Evolutionary conservation across 805 yeast genomes (phyloP), one percentile per base, ranked within the genome.

Genomic region (Hanseniaspora vineae): DNA sequence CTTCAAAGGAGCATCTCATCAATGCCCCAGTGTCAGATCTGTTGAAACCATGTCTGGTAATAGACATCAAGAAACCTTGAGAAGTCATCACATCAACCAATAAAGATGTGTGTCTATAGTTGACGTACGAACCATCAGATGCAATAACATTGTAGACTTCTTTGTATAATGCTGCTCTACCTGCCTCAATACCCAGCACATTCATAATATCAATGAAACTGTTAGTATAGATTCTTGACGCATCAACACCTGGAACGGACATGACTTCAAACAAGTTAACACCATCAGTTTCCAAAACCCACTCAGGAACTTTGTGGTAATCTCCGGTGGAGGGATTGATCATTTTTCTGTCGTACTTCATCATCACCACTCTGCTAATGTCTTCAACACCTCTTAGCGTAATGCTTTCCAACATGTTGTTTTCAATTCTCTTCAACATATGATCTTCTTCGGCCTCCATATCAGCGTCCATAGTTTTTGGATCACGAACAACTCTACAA

Each of bases 201-300:
- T 88, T 84, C 66, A 90, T 76, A 54, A 92, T 80, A 67, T 92
- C 99, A 58, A 92, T 95, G 66, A 92, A 92, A 51, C 96, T 90
- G 70, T 92, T 92, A 42, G 97, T 89, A 69, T 90, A 92, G 3
- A 94, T 85, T 62, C 97, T 76, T 14, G 81, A 64, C 4, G 95
- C 73, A 65, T 92, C 97, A 44, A 92, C 96, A 61, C 98, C 98
- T 15, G 88, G 89, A 51, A 88, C 92, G 35, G 87, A 74, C 81
- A 92, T 86, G 45, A 92, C 98, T 58, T 88, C 96, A 2, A 96
- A 82, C 56, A 92, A 74, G 61, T 90, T 94, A 49, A 86, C 90
- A 73, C 99, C 99, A 70, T 92, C 99, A 2, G 98, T 90, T 76
- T 92, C 99, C 65, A 92, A 75, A 37, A 90, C 97, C 97, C 97